phyloP scores from a whole-genome alignment of 192 early-diverging fungal species.

The Coemansia sp. region DNA sequence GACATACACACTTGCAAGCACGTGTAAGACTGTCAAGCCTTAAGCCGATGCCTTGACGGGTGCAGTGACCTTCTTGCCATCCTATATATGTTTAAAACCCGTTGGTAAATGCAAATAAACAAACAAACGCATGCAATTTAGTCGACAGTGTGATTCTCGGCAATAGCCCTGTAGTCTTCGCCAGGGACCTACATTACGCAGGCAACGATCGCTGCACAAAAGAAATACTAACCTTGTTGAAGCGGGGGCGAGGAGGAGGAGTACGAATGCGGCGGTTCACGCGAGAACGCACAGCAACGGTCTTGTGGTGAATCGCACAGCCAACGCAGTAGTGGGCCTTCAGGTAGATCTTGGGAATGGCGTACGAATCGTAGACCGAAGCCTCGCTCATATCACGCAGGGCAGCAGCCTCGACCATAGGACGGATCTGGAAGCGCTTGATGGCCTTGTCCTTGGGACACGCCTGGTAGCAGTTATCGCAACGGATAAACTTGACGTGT shows the following conservation, averaged over 20 bases:
- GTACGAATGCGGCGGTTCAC: constrained; percentile 86
- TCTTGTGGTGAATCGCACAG: constrained; percentile 90
- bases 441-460: constrained; percentile 99
- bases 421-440: constrained; percentile 98
- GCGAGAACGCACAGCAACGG: constrained; percentile 91
- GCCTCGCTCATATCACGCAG: constrained; percentile 95
- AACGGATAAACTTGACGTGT: constrained; percentile 95
- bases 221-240: constrained; percentile 65
- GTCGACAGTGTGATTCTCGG: neutral
- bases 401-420: constrained; percentile 98
- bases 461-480: constrained; percentile 98
- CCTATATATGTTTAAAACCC: constrained; percentile 25
- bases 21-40: neutral
- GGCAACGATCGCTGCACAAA: neutral
- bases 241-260: constrained; percentile 84
- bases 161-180: no score
- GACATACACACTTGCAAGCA: neutral
- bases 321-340: constrained; percentile 96
- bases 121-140: constrained; percentile 5
- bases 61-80: constrained; percentile 61
- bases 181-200: no score
- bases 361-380: constrained; percentile 93
- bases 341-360: constrained; percentile 98
- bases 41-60: constrained; percentile 39
- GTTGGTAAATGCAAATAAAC: constrained; percentile 1